These are phyloP conservation scores for Wolfiporia cocos DNA, from an alignment of 1,284 basidiomycete genomes.

Conservation along the genomic window DNA sequence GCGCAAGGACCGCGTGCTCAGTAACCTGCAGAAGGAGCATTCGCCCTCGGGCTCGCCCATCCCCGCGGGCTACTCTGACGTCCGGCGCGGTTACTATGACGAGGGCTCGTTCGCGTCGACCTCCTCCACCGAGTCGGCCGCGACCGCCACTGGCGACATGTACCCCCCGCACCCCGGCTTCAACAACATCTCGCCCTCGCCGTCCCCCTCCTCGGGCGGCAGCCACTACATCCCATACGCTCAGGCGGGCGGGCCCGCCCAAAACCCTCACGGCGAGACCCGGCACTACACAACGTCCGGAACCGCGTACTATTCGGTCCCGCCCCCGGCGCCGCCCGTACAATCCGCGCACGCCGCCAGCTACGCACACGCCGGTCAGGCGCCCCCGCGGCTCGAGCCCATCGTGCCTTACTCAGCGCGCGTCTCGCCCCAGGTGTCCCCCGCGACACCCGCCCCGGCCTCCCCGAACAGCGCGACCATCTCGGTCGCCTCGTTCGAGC, in stretches of 20 bases:
- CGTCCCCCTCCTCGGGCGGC: constrained; percentile 47
- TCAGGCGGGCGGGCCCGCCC: constrained; percentile 15
- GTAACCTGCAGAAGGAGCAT: constrained; percentile 32
- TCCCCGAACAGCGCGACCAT: constrained; percentile 23
- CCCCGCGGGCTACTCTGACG: constrained; percentile 26
- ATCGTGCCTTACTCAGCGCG: constrained; percentile 28
- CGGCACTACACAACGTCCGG: constrained; percentile 17
- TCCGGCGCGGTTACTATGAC: constrained; percentile 38
- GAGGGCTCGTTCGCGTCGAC: constrained; percentile 42
- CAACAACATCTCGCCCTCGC: constrained; percentile 36
- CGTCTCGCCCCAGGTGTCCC: constrained; percentile 33
- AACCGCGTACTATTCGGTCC: constrained; percentile 15
- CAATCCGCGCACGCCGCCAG: neutral
- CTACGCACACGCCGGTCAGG: constrained; percentile 19
- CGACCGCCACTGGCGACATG: constrained; percentile 49
- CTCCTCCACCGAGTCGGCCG: constrained; percentile 42
- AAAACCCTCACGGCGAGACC: constrained; percentile 13
- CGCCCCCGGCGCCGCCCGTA: constrained; percentile 11
- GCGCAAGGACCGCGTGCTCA: constrained; percentile 38
- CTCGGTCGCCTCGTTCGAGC: constrained; percentile 44
- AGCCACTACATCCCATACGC: constrained; percentile 51
- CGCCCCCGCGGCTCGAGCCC: constrained; percentile 27
- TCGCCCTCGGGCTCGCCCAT: constrained; percentile 34
- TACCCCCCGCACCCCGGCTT: constrained; percentile 40
- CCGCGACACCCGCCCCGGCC: constrained; percentile 34